Evolutionary conservation across 2,329 filamentous ascomycete genomes (phyloP).

Genomic region (Fusarium sp.): DNA sequence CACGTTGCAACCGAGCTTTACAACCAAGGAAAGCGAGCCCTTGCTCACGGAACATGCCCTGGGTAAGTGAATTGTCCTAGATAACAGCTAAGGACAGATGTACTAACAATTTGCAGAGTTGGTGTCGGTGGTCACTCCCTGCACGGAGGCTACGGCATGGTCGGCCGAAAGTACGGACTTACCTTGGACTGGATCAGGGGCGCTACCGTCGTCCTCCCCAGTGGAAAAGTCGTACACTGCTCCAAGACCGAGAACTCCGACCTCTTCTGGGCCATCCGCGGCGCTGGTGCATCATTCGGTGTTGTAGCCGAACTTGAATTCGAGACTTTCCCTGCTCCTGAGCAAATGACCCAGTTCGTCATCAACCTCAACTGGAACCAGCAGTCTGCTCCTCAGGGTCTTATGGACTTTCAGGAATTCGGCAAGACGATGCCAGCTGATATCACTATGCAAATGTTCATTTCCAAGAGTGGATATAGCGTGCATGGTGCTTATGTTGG

Average conservation of each 20-base stretch:
- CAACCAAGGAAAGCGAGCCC: slow-evolving; percentile 54
- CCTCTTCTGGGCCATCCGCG: slow-evolving; percentile 47
- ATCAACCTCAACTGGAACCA: slow-evolving; percentile 39
- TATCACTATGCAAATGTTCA: slow-evolving; percentile 43
- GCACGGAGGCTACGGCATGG: slow-evolving; percentile 49
- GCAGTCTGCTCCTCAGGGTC: slow-evolving; percentile 27
- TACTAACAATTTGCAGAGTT: slow-evolving; percentile 36
- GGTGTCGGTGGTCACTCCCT: slow-evolving; percentile 47
- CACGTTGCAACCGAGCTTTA: slow-evolving; percentile 57
- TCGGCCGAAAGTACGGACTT: slow-evolving; percentile 46
- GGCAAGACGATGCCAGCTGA: slow-evolving; percentile 43
- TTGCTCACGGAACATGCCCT: slow-evolving; percentile 64
- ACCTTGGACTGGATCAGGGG: slow-evolving; percentile 45
- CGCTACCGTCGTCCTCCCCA: slow-evolving; percentile 46
- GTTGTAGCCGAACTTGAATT: slow-evolving; percentile 47
- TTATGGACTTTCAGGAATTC: slow-evolving; percentile 45
- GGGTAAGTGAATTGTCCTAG: slow-evolving; percentile 49
- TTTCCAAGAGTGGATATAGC: slow-evolving; percentile 34
- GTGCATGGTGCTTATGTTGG: slow-evolving; percentile 45
- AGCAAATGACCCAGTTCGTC: slow-evolving; percentile 37
- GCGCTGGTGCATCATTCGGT: slow-evolving; percentile 48
- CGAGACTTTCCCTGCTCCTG: slow-evolving; percentile 40
- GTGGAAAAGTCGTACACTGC: slow-evolving; percentile 43
- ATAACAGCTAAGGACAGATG: fast-evolving
- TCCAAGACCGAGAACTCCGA: slow-evolving; percentile 40